Conservation (phyloP, 2,329 filamentous ascomycete species). For the Sclerotinia spermophila region DNA sequence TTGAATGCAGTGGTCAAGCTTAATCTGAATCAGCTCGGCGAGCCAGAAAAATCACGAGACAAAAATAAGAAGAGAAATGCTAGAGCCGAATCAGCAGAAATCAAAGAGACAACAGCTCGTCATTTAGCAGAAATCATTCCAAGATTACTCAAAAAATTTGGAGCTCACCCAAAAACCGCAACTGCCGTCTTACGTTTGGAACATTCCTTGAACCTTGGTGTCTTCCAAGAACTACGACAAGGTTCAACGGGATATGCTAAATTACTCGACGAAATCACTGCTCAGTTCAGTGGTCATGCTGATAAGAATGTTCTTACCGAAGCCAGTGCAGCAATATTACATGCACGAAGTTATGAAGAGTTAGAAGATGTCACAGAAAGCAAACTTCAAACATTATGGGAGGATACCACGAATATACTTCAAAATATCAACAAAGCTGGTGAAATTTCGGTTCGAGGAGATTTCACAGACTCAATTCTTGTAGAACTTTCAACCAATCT, state of each 20-base stretch:
- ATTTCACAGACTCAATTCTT: constrained; percentile 61
- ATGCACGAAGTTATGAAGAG: constrained; percentile 82
- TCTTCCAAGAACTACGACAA: constrained; percentile 85
- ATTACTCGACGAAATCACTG: constrained; percentile 85
- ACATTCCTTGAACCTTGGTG: constrained; percentile 78
- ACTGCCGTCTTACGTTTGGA: constrained; percentile 82
- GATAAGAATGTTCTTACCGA: constrained; percentile 82
- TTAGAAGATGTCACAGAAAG: constrained; percentile 79
- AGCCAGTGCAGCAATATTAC: constrained; percentile 75
- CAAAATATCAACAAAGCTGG: constrained; percentile 60
- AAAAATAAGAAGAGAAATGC: constrained; percentile 48
- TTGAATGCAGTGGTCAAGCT: constrained; percentile 78
- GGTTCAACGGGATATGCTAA: constrained; percentile 76
- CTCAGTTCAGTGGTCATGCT: constrained; percentile 90
- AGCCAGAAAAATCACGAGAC: constrained; percentile 59
- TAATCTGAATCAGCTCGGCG: constrained; percentile 62
- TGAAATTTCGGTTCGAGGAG: constrained; percentile 68
- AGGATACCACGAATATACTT: constrained; percentile 72
- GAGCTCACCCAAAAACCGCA: constrained; percentile 81
- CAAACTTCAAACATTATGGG: constrained; percentile 81
- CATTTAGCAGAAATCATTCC: constrained; percentile 78
- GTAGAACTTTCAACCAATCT: constrained; percentile 70
- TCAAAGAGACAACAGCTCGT: constrained; percentile 74
- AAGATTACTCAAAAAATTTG: constrained; percentile 85
- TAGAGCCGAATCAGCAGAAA: constrained; percentile 60